Evolutionary conservation across 768 basidiomycete species (phyloP).

Genomic region (Mycena venus): DNA sequence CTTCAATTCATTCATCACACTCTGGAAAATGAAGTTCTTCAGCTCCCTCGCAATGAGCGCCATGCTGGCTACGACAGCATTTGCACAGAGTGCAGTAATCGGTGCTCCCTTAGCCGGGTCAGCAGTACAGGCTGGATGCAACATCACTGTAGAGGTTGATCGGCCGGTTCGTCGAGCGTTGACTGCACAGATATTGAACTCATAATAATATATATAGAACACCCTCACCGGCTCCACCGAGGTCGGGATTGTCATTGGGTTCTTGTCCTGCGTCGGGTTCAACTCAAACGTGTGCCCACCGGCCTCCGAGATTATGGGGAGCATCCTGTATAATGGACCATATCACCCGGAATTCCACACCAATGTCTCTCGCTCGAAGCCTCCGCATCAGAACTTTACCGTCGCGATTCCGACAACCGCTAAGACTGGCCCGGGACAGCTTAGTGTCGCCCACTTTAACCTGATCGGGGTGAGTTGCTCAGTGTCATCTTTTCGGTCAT

Average conservation of each 20-base stretch:
- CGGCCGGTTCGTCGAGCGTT: conserved; percentile 64
- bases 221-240: conserved; percentile 41
- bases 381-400: conserved; percentile 55
- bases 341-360: conserved; percentile 45
- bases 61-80: conserved; percentile 46
- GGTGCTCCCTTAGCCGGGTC: conserved; percentile 53
- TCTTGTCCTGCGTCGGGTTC: conserved; percentile 37
- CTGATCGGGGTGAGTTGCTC: conserved; percentile 50
- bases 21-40: conserved; percentile 27
- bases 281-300: conserved; percentile 28
- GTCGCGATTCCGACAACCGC: conserved; percentile 46
- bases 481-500: neutral
- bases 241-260: conserved; percentile 49
- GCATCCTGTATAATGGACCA: conserved; percentile 52
- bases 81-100: conserved; percentile 59
- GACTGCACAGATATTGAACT: too few species aligned
- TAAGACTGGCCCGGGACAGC: conserved; percentile 39
- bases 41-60: conserved; percentile 18
- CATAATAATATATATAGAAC: too few species aligned
- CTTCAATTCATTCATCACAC: neutral
- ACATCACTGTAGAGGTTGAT: conserved; percentile 60
- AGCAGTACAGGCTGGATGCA: conserved; percentile 51
- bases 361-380: conserved; percentile 9
- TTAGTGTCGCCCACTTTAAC: conserved; percentile 46
- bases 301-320: conserved; percentile 43